These are phyloP conservation scores for Kalanchoe fedtschenkoi DNA, from an alignment of 164 flowering plant genomes.

Conservation along the genomic window DNA sequence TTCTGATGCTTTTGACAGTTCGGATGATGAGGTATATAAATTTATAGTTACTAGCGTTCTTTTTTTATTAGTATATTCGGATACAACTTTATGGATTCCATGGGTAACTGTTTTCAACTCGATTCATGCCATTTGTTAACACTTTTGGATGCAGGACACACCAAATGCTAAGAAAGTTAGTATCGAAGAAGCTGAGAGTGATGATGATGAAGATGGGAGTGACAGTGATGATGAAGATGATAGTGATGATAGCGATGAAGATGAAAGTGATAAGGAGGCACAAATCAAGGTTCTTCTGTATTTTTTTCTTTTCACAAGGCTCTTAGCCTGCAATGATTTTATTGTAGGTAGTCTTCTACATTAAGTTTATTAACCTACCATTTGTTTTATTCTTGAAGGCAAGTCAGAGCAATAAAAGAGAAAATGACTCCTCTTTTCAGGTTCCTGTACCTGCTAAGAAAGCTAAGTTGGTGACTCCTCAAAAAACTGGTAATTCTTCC, in stretches of 20 bases:
- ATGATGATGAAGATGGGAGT: conserved; percentile 2
- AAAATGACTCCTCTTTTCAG: conserved; percentile 37
- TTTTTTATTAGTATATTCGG: too few species aligned
- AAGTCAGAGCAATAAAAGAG: conserved; percentile 46
- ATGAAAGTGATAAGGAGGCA: conserved; percentile 21
- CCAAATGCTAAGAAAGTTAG: conserved; percentile 4
- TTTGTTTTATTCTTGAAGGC: conserved; percentile 16
- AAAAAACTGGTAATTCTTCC: conserved; percentile 70
- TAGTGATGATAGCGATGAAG: conserved; percentile 20
- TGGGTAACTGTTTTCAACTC: not conserved
- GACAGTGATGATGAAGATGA: conserved; percentile 14
- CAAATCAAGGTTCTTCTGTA: conserved; percentile 24
- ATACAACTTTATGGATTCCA: not conserved
- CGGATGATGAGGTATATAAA: not conserved
- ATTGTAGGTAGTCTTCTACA: not conserved
- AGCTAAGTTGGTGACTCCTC: conserved; percentile 55
- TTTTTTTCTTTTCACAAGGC: too few species aligned
- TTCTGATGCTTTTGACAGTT: not conserved
- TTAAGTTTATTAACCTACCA: not conserved
- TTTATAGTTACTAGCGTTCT: not conserved
- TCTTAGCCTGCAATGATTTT: too few species aligned
- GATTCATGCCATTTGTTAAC: not conserved
- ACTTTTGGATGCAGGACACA: not conserved
- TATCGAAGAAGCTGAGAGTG: conserved; percentile 7
- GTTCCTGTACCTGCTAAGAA: conserved; percentile 51